A percentile compares a stretch with the other conserved stretches of the same genome.
Conservation (phyloP, 139 green algal species). For the Medakamo hakoo region DNA sequence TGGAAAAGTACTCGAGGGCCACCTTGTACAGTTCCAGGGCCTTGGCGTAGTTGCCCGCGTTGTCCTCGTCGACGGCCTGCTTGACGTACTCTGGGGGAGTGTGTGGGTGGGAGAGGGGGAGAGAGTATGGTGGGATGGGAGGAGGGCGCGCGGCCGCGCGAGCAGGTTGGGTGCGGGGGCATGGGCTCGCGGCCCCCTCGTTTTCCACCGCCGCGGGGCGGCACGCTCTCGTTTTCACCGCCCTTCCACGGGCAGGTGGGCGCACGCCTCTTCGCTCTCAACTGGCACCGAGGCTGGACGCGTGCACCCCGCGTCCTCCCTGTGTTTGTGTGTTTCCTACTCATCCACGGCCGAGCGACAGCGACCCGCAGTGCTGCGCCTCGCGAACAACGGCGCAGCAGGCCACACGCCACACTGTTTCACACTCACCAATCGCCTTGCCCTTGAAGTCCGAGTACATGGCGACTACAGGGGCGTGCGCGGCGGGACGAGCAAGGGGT, state of each 20-base stretch:
- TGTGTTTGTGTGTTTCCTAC: too few relatives aligned
- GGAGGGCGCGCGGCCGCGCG: background rate
- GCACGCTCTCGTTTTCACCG: slow-evolving; percentile 21
- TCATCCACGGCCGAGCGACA: too few relatives aligned
- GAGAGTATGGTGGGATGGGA: background rate
- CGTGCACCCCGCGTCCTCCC: slow-evolving; percentile 46
- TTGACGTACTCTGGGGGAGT: slow-evolving; percentile 48
- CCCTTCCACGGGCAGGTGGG: background rate
- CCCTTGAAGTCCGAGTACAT: slow-evolving; percentile 46
- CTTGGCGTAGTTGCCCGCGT: slow-evolving; percentile 41
- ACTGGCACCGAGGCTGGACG: too few relatives aligned
- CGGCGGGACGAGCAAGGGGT: too few relatives aligned
- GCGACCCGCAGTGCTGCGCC: too few relatives aligned
- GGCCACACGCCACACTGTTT: too few relatives aligned
- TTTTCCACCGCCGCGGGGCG: slow-evolving; percentile 55
- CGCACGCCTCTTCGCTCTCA: background rate
- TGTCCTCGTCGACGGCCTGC: slow-evolving; percentile 59
- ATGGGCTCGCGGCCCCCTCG: slow-evolving; percentile 44
- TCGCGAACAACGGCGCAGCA: too few relatives aligned
- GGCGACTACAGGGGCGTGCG: background rate
- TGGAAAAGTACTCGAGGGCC: slow-evolving; percentile 46
- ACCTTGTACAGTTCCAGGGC: slow-evolving; percentile 45
- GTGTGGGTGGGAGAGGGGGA: background rate
- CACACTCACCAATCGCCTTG: slow-evolving; percentile 27
- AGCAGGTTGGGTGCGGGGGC: background rate